Evolutionary conservation across 768 basidiomycete genomes (phyloP), one percentile per base, ranked within the genome.

Genomic region (Cyclocybe aegerita): DNA sequence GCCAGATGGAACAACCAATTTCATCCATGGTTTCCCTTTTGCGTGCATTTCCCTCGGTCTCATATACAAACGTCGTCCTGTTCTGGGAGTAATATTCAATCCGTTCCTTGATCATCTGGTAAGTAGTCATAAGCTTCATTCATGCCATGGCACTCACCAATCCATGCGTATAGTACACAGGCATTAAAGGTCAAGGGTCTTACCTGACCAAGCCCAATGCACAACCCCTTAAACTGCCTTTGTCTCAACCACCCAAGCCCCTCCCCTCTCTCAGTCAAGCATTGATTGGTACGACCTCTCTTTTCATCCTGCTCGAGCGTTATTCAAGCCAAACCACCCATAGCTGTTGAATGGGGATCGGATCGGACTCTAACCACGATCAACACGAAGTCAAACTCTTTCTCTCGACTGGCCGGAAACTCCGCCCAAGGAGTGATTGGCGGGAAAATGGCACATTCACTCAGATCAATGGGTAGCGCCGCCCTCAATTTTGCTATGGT

Each of bases 41-140:
- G 89, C 83, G 23, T 93, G 90, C 67, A 89, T 95, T 65, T 97
- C 94, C 12, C 81, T 98, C 45, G 95, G 94, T 6, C 75, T 98
- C 60, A 86, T 95, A 53, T 86, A 90, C 71, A 77, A 86, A 51
- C 85, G 85, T 54, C 76, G 81, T 6, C 92, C 95, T 1, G 79
- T 95, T 6, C 76, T 97, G 12, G 95, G 95, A 1, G 93, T 98
- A 36, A 86, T 98, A 53, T 96, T 85, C 73, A 94, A 94, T 63
- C 95, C 95, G 0, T 94, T 93, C 78, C 78, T 94, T 47, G 81
- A 92, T 55, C 83, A 94, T 46, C 76, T 96, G 47, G 88, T 89
- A 49, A 56, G 78, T 59, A 32, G 32, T 39, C 30, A 12, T 8
- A 41, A 32, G 43, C 14, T 9, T 9, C 11, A 14, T 30, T 32